Conservation (phyloP, 768 basidiomycete species). For the Collybiopsis luxurians region DNA sequence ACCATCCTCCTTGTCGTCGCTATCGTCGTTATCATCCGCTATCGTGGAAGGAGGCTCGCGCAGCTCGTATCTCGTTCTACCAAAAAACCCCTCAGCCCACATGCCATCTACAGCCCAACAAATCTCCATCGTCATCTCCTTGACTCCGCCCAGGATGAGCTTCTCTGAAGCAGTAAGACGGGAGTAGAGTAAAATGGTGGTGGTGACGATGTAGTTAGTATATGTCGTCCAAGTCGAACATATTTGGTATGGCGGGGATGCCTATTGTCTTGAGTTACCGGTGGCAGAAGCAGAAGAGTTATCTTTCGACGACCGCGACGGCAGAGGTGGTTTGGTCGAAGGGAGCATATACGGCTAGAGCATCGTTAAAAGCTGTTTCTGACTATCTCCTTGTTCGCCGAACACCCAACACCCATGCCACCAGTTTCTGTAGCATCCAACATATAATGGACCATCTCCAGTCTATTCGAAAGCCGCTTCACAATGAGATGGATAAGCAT, state of each 20-base stretch:
- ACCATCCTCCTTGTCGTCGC: no score
- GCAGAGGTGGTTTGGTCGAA: background rate
- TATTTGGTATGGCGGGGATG: slow-evolving; percentile 26
- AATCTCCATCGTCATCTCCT: slow-evolving; percentile 18
- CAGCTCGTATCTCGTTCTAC: slow-evolving; percentile 12
- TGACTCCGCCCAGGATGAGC: slow-evolving; percentile 15
- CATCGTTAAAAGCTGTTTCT: slow-evolving; percentile 28
- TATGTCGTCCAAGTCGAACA: slow-evolving; percentile 32
- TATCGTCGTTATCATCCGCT: no score
- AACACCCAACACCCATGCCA: slow-evolving; percentile 13
- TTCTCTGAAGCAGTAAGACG: slow-evolving; percentile 15
- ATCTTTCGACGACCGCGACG: slow-evolving; percentile 7
- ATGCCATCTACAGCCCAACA: slow-evolving; percentile 15
- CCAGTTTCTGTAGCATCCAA: slow-evolving; percentile 13
- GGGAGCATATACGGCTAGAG: slow-evolving; percentile 28
- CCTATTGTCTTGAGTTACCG: slow-evolving; percentile 24
- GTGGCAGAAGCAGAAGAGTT: no score
- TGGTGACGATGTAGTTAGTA: slow-evolving; percentile 19
- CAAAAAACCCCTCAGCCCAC: slow-evolving; percentile 18
- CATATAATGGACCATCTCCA: slow-evolving; percentile 24
- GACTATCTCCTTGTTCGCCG: slow-evolving; percentile 23
- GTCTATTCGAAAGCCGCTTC: slow-evolving; percentile 26
- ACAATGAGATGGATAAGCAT: slow-evolving; percentile 24
- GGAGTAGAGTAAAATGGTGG: background rate
- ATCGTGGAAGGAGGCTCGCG: background rate